Conservation (phyloP, 441 rosid species). For the Euphorbia neoarborescens region DNA sequence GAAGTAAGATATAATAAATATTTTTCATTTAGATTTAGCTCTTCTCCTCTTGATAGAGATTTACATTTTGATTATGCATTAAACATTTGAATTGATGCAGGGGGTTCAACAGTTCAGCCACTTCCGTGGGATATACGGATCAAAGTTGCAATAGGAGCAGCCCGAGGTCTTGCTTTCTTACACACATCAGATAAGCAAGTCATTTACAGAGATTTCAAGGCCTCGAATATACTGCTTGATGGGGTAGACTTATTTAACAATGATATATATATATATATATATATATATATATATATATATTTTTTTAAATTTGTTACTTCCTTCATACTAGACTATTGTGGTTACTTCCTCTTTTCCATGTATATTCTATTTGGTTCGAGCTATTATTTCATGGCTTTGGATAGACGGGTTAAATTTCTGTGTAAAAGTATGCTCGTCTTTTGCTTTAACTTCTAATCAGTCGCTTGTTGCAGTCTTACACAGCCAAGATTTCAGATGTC, state of each 20-base stretch:
- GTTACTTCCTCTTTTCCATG: too few species aligned
- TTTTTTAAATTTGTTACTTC: not conserved
- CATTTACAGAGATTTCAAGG: slow-evolving; percentile 81
- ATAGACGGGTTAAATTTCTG: not conserved
- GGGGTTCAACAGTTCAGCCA: slow-evolving; percentile 70
- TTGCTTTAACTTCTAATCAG: slow-evolving; percentile 4
- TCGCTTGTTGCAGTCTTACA: slow-evolving; percentile 47
- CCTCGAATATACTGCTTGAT: slow-evolving; percentile 79
- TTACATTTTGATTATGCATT: slow-evolving; percentile 1
- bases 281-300: too few species aligned
- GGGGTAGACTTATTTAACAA: slow-evolving; percentile 40
- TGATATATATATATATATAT: too few species aligned
- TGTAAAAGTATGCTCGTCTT: not conserved
- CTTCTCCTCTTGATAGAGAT: not conserved
- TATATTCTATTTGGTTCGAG: not conserved
- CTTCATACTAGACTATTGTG: too few species aligned
- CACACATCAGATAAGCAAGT: slow-evolving; percentile 76
- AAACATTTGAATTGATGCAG: slow-evolving; percentile 27
- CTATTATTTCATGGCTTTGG: not conserved
- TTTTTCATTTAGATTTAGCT: not conserved
- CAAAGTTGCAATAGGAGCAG: slow-evolving; percentile 76
- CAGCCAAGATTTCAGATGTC: slow-evolving; percentile 74
- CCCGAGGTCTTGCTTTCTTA: slow-evolving; percentile 63
- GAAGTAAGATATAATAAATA: slow-evolving; percentile 45
- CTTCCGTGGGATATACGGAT: slow-evolving; percentile 66